Evolutionary conservation across 2,329 filamentous ascomycete species (phyloP).

Genomic region (Tothia fuscella): DNA sequence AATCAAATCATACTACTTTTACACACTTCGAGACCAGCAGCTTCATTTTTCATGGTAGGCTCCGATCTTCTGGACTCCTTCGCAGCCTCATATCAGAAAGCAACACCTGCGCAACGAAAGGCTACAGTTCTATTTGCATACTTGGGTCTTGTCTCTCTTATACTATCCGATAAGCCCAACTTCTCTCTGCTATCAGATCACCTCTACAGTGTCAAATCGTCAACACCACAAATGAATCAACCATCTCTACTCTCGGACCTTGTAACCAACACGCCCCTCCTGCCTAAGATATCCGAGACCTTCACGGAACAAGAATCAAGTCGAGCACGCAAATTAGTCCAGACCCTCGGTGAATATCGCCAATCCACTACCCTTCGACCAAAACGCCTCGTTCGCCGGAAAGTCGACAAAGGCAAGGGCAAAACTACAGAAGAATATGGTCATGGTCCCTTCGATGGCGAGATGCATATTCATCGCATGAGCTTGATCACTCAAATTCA

Average conservation of each 20-base stretch:
- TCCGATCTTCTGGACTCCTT: constrained; percentile 80
- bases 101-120: constrained; percentile 50
- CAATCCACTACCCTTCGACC: constrained; percentile 39
- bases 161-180: constrained; percentile 54
- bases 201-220: constrained; percentile 68
- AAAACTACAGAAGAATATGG: constrained; percentile 24
- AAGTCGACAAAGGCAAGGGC: constrained; percentile 55
- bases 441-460: constrained; percentile 27
- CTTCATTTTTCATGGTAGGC: constrained; percentile 61
- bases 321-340: constrained; percentile 45
- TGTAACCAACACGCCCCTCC: constrained; percentile 65
- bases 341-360: constrained; percentile 47
- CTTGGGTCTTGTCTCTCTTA: constrained; percentile 59
- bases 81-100: constrained; percentile 50
- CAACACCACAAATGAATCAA: constrained; percentile 40
- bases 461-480: constrained; percentile 67
- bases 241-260: constrained; percentile 62
- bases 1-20: constrained; percentile 52
- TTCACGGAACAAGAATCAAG: not conserved
- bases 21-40: constrained; percentile 44
- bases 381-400: constrained; percentile 42
- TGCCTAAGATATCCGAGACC: constrained; percentile 41
- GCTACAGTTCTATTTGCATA: constrained; percentile 63
- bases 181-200: constrained; percentile 69
- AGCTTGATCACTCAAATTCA: constrained; percentile 83